phyloP scores from a whole-genome alignment of 2,329 filamentous ascomycete genomes.

The Aspergillus floridensis region DNA sequence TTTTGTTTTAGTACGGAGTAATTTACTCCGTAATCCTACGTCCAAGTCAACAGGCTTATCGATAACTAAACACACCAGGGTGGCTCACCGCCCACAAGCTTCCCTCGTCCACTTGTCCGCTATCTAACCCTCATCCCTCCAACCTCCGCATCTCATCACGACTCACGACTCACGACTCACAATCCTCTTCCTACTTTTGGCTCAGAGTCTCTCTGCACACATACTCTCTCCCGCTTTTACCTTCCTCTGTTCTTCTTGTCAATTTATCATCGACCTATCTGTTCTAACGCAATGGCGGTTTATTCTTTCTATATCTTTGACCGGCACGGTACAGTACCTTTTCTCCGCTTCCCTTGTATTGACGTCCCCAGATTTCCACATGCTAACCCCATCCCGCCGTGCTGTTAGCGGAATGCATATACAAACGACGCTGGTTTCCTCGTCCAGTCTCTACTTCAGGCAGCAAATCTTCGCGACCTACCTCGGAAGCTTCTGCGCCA shows the following conservation, averaged over 20 bases:
- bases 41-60: not conserved
- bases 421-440: conserved; percentile 80
- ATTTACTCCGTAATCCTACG: too few species aligned
- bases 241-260: too few species aligned
- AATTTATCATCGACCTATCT: conserved; percentile 7
- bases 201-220: too few species aligned
- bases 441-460: conserved; percentile 47
- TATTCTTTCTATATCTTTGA: conserved; percentile 99
- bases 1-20: too few species aligned
- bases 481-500: conserved; percentile 47
- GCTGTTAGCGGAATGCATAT: conserved; percentile 85
- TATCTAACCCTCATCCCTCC: not conserved
- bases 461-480: conserved; percentile 50
- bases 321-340: conserved; percentile 70
- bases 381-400: not conserved
- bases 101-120: not conserved
- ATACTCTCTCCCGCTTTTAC: too few species aligned
- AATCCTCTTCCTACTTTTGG: too few species aligned
- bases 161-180: too few species aligned
- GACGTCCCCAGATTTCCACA: not conserved
- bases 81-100: conserved; percentile 19
- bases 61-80: conserved; percentile 1
- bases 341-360: not conserved
- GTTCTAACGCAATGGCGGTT: conserved; percentile 68
- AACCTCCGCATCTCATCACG: not conserved